Percentiles rank a stretch among this genome's conserved stretches.
phyloP scores from a whole-genome alignment of 345 rosid species.

The Eutrema heterophyllum region DNA sequence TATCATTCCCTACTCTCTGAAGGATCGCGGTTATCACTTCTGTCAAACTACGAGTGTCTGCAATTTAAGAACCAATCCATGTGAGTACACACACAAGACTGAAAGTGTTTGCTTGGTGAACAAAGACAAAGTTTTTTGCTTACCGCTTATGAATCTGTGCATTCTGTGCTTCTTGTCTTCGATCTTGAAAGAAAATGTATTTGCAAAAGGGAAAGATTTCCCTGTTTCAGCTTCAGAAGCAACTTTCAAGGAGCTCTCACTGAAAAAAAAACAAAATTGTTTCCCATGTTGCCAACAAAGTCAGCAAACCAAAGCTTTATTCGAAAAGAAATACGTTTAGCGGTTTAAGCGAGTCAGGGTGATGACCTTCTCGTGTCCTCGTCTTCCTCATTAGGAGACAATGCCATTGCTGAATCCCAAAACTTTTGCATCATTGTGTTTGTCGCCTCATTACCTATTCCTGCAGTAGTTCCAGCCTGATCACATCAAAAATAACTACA shows the following conservation, averaged over 20 bases:
- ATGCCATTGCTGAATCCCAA: constrained; percentile 97
- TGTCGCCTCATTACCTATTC: constrained; percentile 65
- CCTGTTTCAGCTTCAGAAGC: constrained; percentile 78
- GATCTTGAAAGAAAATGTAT: constrained; percentile 74
- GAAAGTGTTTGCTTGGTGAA: constrained; percentile 1
- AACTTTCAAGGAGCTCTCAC: constrained; percentile 80
- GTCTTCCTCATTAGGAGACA: constrained; percentile 72
- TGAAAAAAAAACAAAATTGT: constrained; percentile 33
- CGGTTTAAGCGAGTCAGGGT: constrained; percentile 10
- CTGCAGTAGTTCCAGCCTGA: constrained; percentile 76
- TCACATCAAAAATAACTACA: not conserved
- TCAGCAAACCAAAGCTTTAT: not conserved
- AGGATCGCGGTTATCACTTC: constrained; percentile 75
- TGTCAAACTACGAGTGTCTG: constrained; percentile 75
- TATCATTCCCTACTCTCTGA: constrained; percentile 85
- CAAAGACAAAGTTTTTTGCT: not conserved
- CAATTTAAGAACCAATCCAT: constrained; percentile 21
- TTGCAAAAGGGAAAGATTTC: constrained; percentile 49
- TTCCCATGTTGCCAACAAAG: constrained; percentile 1
- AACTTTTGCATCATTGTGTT: constrained; percentile 93
- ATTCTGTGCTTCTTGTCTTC: constrained; percentile 75
- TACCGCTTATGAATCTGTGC: constrained; percentile 96
- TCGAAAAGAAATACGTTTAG: constrained; percentile 11
- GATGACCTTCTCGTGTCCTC: constrained; percentile 78
- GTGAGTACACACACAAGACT: not conserved